These are phyloP conservation scores for Tulasnella sp. DNA, from an alignment of 768 basidiomycete genomes.

Conservation along the genomic window DNA sequence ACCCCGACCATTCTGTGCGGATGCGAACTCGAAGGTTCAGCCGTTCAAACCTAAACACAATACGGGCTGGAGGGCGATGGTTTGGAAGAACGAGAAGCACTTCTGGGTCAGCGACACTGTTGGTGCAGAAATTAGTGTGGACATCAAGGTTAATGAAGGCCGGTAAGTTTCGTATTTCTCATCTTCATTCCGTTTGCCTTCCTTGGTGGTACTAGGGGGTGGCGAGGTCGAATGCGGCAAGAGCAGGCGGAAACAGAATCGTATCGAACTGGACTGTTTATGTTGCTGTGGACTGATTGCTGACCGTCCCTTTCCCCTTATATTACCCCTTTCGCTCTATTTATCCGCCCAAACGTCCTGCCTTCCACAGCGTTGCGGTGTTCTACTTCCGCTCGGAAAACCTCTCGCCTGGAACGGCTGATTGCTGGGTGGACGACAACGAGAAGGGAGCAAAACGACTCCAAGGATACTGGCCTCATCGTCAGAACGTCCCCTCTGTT, in stretches of 20 bases:
- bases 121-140: neutral
- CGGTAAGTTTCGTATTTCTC: neutral
- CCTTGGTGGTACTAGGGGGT: neutral
- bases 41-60: neutral
- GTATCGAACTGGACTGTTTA: neutral
- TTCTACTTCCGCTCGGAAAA: slow-evolving; percentile 12
- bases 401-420: neutral
- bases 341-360: neutral
- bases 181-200: neutral
- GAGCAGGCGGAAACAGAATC: neutral
- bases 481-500: slow-evolving; percentile 1
- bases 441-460: neutral
- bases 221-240: neutral
- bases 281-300: neutral
- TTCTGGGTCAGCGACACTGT: slow-evolving; percentile 14
- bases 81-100: slow-evolving; percentile 13
- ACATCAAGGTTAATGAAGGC: slow-evolving; percentile 12
- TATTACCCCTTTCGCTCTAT: neutral
- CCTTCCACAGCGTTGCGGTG: slow-evolving; percentile 2
- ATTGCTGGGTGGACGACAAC: slow-evolving; percentile 16
- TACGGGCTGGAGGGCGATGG: slow-evolving; percentile 12
- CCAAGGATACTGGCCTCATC: neutral
- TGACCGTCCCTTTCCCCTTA: neutral
- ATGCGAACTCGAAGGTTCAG: neutral
- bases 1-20: slow-evolving; percentile 7